phyloP scores from a whole-genome alignment of 2,329 filamentous ascomycete genomes.

The Huntiella moniliformis region DNA sequence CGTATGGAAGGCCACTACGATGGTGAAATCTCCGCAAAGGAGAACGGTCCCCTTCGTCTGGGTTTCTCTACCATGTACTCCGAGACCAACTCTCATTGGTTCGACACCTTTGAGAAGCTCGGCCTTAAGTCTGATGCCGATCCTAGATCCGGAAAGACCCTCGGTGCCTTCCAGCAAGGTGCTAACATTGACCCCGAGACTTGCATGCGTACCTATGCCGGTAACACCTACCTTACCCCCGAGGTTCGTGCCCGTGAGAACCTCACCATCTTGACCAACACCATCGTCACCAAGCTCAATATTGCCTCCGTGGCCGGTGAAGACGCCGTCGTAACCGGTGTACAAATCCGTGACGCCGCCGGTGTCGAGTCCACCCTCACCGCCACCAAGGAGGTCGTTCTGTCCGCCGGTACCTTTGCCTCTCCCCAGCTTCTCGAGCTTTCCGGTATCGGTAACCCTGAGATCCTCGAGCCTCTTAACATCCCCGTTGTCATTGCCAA shows the following conservation, averaged over 20 bases:
- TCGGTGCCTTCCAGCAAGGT: slow-evolving; percentile 20
- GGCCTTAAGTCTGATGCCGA: slow-evolving; percentile 19
- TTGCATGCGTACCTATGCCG: slow-evolving; percentile 19
- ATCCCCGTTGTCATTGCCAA: slow-evolving; percentile 29
- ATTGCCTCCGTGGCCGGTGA: slow-evolving; percentile 15
- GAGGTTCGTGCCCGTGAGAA: slow-evolving; percentile 14
- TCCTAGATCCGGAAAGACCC: slow-evolving; percentile 16
- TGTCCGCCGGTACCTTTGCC: slow-evolving; percentile 31
- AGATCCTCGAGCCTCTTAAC: slow-evolving; percentile 23
- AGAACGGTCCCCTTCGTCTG: slow-evolving; percentile 14
- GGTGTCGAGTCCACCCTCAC: slow-evolving; percentile 14
- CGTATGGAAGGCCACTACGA: slow-evolving; percentile 19
- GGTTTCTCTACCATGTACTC: slow-evolving; percentile 14
- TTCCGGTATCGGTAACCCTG: slow-evolving; percentile 27
- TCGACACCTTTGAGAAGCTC: slow-evolving; percentile 19
- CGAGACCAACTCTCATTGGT: slow-evolving; percentile 20
- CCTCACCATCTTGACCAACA: slow-evolving; percentile 19
- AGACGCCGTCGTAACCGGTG: slow-evolving; percentile 18
- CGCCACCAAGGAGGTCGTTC: slow-evolving; percentile 28
- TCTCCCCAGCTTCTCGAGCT: slow-evolving; percentile 33
- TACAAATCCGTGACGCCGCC: slow-evolving; percentile 13
- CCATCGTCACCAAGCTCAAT: slow-evolving; percentile 18
- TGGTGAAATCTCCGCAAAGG: slow-evolving; percentile 17
- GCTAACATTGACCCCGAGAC: slow-evolving; percentile 18
- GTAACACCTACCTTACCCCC: slow-evolving; percentile 19